Evolutionary conservation across 371 early-diverging fungal genomes (phyloP).

Genomic region (Rhizopus stolonifer): DNA sequence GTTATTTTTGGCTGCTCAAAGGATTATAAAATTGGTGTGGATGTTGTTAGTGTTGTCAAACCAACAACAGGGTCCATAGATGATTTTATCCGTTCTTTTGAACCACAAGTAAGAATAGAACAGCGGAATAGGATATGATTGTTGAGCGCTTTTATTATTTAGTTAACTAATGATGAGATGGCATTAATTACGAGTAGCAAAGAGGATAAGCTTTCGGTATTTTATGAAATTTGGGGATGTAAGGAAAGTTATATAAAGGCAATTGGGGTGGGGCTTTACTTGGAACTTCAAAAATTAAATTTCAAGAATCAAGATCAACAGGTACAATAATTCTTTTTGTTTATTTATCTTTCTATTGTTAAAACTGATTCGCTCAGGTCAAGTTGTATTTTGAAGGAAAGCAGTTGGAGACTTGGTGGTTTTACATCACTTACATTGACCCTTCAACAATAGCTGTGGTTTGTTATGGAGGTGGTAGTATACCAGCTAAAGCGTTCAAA

Average conservation of each 20-base stretch:
- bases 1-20: slow-evolving; percentile 42
- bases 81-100: slow-evolving; percentile 33
- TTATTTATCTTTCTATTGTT: neutral
- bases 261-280: slow-evolving; percentile 54
- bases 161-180: slow-evolving; percentile 41
- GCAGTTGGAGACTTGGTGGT: slow-evolving; percentile 14
- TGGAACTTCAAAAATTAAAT: slow-evolving; percentile 43
- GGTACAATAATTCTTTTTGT: neutral
- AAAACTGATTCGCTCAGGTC: neutral
- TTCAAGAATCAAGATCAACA: slow-evolving; percentile 29
- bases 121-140: neutral
- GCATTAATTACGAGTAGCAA: slow-evolving; percentile 16
- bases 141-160: neutral
- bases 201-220: slow-evolving; percentile 30
- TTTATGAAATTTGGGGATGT: slow-evolving; percentile 57
- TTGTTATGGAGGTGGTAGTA: slow-evolving; percentile 18
- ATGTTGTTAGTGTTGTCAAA: slow-evolving; percentile 44
- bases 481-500: neutral
- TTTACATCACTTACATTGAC: slow-evolving; percentile 30
- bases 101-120: slow-evolving; percentile 30
- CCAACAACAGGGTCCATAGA: slow-evolving; percentile 28
- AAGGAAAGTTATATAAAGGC: slow-evolving; percentile 69
- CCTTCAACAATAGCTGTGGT: slow-evolving; percentile 17
- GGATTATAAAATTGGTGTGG: slow-evolving; percentile 47
- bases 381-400: slow-evolving; percentile 14